Conservation (phyloP, 768 basidiomycete genomes). For the Auricularia sp. region DNA sequence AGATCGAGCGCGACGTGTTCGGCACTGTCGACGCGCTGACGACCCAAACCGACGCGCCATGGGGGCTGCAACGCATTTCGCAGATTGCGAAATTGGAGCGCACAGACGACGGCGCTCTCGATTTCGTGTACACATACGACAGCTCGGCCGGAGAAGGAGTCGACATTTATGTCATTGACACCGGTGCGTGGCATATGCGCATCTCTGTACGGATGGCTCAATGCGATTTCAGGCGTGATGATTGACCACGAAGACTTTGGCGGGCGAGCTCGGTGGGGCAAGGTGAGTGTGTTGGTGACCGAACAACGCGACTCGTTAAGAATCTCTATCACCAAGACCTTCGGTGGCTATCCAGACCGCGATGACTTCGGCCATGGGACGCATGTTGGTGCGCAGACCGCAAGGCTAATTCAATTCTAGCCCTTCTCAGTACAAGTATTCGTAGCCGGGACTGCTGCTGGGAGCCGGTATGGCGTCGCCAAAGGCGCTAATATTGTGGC, state of each 20-base stretch:
- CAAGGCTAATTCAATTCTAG: too few relatives aligned
- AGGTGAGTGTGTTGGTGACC: not conserved
- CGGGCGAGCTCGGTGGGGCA: constrained; percentile 1
- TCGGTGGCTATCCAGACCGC: not conserved
- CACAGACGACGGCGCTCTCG: not conserved
- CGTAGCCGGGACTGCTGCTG: constrained; percentile 8
- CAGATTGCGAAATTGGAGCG: constrained; percentile 7
- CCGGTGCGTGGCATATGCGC: constrained; percentile 16
- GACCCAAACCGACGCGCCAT: constrained; percentile 15
- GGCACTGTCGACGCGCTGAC: constrained; percentile 14
- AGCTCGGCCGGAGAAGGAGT: constrained; percentile 3
- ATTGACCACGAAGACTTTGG: constrained; percentile 4
- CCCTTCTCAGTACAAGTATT: not conserved
- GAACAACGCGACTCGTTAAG: too few relatives aligned
- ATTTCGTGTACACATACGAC: constrained; percentile 4
- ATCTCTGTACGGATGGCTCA: constrained; percentile 2
- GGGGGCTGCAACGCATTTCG: constrained; percentile 16
- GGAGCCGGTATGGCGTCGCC: constrained; percentile 13
- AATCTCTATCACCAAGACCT: not conserved
- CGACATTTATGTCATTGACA: constrained; percentile 5
- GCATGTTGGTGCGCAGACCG: constrained; percentile 10
- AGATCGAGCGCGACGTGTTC: constrained; percentile 23
- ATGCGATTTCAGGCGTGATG: not conserved
- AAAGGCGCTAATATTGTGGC: constrained; percentile 14
- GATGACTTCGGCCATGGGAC: constrained; percentile 10